Conservation (phyloP, 805 yeast genomes). For the Lipomyces sp. region DNA sequence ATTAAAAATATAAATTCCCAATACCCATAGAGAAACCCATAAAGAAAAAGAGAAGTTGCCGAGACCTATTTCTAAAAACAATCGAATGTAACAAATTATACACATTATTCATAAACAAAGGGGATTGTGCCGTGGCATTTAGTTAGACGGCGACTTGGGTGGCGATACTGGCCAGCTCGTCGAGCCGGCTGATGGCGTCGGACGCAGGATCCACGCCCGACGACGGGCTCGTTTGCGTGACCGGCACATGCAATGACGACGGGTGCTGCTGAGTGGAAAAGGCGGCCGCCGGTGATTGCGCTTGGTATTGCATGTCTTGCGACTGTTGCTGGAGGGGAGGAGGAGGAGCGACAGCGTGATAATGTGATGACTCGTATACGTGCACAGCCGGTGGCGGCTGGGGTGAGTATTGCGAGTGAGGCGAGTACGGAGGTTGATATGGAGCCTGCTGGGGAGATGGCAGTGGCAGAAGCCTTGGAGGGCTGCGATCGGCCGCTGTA, state of each 20-base stretch:
- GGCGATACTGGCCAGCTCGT: conserved; percentile 22
- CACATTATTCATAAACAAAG: neutral
- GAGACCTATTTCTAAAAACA: neutral
- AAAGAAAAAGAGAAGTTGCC: too few relatives aligned
- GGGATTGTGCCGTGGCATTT: too few relatives aligned
- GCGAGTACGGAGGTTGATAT: neutral
- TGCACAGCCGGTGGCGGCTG: neutral
- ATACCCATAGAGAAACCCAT: too few relatives aligned
- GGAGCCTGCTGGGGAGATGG: neutral
- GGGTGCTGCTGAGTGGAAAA: neutral
- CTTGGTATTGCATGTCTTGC: neutral
- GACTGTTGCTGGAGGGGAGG: neutral
- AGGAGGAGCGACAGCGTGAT: neutral
- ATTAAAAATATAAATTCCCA: too few relatives aligned
- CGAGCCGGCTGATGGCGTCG: conserved; percentile 16
- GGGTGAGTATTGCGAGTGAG: neutral
- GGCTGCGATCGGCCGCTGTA: neutral
- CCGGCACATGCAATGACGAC: conserved; percentile 5
- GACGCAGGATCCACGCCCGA: neutral
- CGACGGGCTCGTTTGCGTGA: conserved; percentile 1
- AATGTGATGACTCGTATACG: neutral
- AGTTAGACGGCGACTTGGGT: conserved; percentile 14
- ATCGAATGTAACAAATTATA: neutral
- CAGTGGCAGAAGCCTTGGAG: neutral
- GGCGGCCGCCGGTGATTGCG: neutral